Percentiles rank a stretch among this genome's conserved stretches.
Evolutionary conservation across 371 early-diverging fungal species (phyloP).

Genomic region (Haplosporangium sp.): DNA sequence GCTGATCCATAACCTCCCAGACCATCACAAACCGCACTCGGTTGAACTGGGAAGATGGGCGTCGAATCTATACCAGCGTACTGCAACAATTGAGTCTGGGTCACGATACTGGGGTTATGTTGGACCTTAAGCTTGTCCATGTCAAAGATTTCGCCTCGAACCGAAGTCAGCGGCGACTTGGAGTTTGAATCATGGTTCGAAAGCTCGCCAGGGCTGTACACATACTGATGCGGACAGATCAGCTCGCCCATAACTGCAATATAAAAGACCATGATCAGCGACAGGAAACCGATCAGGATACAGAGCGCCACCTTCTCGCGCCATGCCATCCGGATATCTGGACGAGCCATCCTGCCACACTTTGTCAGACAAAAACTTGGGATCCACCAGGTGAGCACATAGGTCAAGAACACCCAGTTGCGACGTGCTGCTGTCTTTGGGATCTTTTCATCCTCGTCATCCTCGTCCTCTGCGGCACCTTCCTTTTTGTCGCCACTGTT

Average conservation of each 20-base stretch:
- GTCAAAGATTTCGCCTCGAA: slow-evolving; percentile 83
- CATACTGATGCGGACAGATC: slow-evolving; percentile 88
- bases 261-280: slow-evolving; percentile 87
- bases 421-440: slow-evolving; percentile 65
- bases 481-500: slow-evolving; percentile 59
- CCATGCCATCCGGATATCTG: slow-evolving; percentile 94
- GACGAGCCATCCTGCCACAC: slow-evolving; percentile 83
- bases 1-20: slow-evolving; percentile 53
- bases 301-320: slow-evolving; percentile 96
- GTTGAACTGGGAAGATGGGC: slow-evolving; percentile 78
- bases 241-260: slow-evolving; percentile 88
- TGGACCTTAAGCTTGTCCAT: slow-evolving; percentile 64
- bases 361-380: slow-evolving; percentile 72
- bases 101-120: slow-evolving; percentile 60
- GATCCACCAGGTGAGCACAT: slow-evolving; percentile 91
- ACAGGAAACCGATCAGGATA: slow-evolving; percentile 84
- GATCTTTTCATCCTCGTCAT: slow-evolving; percentile 61
- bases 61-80: slow-evolving; percentile 78
- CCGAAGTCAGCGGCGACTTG: slow-evolving; percentile 67
- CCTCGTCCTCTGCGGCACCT: too few species aligned
- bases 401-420: slow-evolving; percentile 87
- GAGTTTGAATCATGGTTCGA: slow-evolving; percentile 56
- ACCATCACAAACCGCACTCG: slow-evolving; percentile 66
- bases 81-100: slow-evolving; percentile 58
- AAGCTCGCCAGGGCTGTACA: slow-evolving; percentile 68